phyloP scores from a whole-genome alignment of 805 yeast genomes.

The Lachancea meyersii region DNA sequence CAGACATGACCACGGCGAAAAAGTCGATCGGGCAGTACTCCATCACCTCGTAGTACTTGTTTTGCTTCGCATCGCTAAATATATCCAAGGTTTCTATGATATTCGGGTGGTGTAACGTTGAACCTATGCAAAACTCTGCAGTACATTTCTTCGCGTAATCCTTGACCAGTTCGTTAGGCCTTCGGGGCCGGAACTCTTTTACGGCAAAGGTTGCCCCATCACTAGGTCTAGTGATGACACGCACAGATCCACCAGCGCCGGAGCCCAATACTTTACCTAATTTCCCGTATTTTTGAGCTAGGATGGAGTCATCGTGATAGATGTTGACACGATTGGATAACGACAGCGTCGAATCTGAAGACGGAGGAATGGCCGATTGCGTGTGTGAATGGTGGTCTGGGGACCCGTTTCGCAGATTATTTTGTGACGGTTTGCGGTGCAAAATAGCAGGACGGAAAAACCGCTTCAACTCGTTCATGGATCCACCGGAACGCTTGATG shows the following conservation, averaged over 20 bases:
- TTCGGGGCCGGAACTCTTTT: slow-evolving; percentile 69
- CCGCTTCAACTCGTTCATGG: slow-evolving; percentile 68
- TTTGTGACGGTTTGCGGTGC: slow-evolving; percentile 20
- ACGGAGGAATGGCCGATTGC: slow-evolving; percentile 35
- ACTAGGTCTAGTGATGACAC: slow-evolving; percentile 57
- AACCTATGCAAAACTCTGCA: slow-evolving; percentile 83
- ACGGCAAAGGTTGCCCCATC: slow-evolving; percentile 76
- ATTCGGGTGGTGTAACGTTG: slow-evolving; percentile 75
- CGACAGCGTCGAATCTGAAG: slow-evolving; percentile 31
- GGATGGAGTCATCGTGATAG: slow-evolving; percentile 45
- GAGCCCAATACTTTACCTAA: slow-evolving; percentile 71
- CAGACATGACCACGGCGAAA: slow-evolving; percentile 83
- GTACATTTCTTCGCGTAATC: slow-evolving; percentile 84
- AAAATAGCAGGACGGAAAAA: slow-evolving; percentile 53
- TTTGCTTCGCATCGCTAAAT: slow-evolving; percentile 48
- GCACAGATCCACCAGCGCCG: slow-evolving; percentile 87
- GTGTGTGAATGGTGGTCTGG: slow-evolving; percentile 26
- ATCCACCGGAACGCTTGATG: slow-evolving; percentile 19
- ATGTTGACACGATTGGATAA: slow-evolving; percentile 34
- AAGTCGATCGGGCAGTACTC: slow-evolving; percentile 81
- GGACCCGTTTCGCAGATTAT: slow-evolving; percentile 15
- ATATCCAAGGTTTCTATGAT: slow-evolving; percentile 74
- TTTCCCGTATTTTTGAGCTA: slow-evolving; percentile 61
- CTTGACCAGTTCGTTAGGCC: slow-evolving; percentile 61
- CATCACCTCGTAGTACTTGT: slow-evolving; percentile 75